Evolutionary conservation across 2,329 filamentous ascomycete genomes (phyloP).

Genomic region (Nemania diffusa): DNA sequence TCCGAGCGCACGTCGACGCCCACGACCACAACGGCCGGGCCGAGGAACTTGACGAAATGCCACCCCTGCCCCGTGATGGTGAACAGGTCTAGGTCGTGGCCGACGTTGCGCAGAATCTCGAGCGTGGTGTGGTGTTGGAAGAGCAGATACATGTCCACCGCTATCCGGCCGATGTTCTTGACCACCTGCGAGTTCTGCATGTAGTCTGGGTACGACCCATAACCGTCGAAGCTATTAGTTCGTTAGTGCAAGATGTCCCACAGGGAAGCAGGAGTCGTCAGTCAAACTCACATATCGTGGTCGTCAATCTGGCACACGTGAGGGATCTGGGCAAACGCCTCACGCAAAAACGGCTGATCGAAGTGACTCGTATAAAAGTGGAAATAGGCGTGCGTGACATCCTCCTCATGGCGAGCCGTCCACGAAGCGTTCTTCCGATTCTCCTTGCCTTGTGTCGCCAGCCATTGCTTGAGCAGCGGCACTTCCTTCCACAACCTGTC

Average conservation of each 20-base stretch:
- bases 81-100: constrained; percentile 89
- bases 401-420: constrained; percentile 95
- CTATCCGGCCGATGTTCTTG: constrained; percentile 95
- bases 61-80: constrained; percentile 97
- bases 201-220: constrained; percentile 95
- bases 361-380: constrained; percentile 99
- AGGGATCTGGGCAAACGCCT: constrained; percentile 97
- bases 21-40: constrained; percentile 88
- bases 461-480: constrained; percentile 92
- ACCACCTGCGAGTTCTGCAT: constrained; percentile 99
- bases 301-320: constrained; percentile 94
- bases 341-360: constrained; percentile 91
- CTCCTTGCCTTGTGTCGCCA: constrained; percentile 90
- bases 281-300: constrained; percentile 87
- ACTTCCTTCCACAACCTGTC: constrained; percentile 97
- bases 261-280: no score
- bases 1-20: constrained; percentile 94
- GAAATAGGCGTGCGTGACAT: constrained; percentile 95
- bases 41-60: constrained; percentile 98
- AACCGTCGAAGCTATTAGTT: constrained; percentile 84
- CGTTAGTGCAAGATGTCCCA: constrained; percentile 29
- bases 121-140: constrained; percentile 98
- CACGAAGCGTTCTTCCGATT: constrained; percentile 89
- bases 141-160: constrained; percentile 96
- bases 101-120: constrained; percentile 90